These are phyloP conservation scores for Alopecurus myosuroides DNA, from an alignment of 176 grass and related monocot genomes.

Conservation along the genomic window DNA sequence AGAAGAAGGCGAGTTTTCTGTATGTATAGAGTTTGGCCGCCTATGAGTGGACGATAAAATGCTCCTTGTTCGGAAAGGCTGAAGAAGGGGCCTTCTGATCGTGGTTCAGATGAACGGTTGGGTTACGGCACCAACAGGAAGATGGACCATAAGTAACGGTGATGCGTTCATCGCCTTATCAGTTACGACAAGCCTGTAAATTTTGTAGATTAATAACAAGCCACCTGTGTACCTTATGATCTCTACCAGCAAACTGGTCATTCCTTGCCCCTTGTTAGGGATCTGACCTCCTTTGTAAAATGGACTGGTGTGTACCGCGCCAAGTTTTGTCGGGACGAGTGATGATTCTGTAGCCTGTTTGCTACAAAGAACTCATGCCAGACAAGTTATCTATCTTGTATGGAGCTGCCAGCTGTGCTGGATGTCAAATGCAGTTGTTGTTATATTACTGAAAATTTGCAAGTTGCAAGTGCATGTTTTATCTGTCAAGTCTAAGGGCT, in stretches of 20 bases:
- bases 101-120: slow-evolving; percentile 17
- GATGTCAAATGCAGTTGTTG: background rate
- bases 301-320: background rate
- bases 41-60: slow-evolving; percentile 19
- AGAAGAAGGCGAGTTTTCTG: background rate
- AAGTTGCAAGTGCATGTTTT: background rate
- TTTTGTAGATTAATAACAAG: slow-evolving; percentile 44
- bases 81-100: background rate
- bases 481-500: too few species aligned
- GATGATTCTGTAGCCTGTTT: background rate
- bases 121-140: slow-evolving; percentile 7
- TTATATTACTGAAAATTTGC: too few species aligned
- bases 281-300: background rate
- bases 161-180: background rate
- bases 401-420: background rate
- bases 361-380: background rate
- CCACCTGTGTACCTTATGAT: slow-evolving; percentile 1
- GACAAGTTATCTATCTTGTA: background rate
- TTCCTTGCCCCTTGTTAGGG: background rate
- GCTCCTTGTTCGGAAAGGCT: background rate
- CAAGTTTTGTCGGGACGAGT: background rate
- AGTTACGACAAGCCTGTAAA: slow-evolving; percentile 30
- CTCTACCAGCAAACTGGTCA: background rate
- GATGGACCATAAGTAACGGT: slow-evolving; percentile 12
- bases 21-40: background rate